Evolutionary conservation across 352 stramenopile species (phyloP), one percentile per base, ranked within the genome.

Genomic region (Pythium rhizo-oryzae): DNA sequence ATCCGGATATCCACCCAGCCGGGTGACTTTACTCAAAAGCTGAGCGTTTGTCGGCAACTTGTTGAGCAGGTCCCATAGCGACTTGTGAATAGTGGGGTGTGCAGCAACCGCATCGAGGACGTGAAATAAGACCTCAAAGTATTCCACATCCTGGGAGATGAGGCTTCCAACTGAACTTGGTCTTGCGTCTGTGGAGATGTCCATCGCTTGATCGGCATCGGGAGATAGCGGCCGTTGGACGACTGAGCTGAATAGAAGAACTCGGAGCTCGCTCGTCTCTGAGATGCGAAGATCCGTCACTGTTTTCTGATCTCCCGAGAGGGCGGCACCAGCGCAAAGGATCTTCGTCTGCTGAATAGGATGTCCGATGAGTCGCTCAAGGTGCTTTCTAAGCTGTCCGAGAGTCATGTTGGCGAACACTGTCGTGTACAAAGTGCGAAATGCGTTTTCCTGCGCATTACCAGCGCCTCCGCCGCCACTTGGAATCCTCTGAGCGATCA

Each of bases 161-260:
- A 96, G 60, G 19, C 87, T 28, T 23, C 85, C 89, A 55, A 88
- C 83, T 47, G 59, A 67, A 21, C 18, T 65, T 16, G 37, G 18
- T 13, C 24, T 59, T 16, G 30, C 16, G 13, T 67, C 54, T 18
- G 23, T 12, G 0, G 35, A 23, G 25, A 37, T 19, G 2, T 71
- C 56, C 61, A 70, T 73, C 8, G 49, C 47, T 53, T 67, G 60
- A 37, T 74, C 58, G 19, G 67, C 62, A 30, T 78, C 64, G 6
- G 68, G 65, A 24, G 65, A 72, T 19, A 69, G 46, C 54, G 71
- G 53, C 50, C 82, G 80, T 47, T 90, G 80, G 24, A 96, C 84
- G 41, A 93, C 69, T n/a, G 84, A 84, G 65, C 91, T 93, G 69
- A 96, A 96, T 59, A 96, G 70, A 12, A 96, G 75, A 25, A 93